Percentiles rank a stretch among this genome's conserved stretches.
phyloP scores from a whole-genome alignment of 192 early-diverging fungal species.

The Linnemannia zychae region DNA sequence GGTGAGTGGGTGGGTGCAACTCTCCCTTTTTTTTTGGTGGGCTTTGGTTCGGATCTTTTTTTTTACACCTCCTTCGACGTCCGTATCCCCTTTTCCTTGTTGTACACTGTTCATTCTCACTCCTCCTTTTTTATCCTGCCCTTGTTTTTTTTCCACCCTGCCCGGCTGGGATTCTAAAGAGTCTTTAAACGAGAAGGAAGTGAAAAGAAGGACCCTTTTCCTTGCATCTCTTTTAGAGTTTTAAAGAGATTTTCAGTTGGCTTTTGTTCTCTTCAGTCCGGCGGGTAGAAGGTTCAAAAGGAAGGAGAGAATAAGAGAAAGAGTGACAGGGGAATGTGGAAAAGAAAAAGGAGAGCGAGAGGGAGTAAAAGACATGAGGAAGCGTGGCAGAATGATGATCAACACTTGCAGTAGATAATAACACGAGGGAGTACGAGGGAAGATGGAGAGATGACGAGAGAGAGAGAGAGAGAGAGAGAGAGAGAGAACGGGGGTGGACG shows the following conservation, averaged over 20 bases:
- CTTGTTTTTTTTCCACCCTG: neutral
- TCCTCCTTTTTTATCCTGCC: neutral
- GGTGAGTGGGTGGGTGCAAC: constrained; percentile 2
- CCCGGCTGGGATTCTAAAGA: neutral
- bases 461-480: neutral
- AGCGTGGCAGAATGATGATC: neutral
- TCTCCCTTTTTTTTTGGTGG: neutral
- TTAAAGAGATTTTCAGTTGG: constrained; percentile 1
- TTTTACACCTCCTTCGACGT: neutral
- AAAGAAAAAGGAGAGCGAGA: neutral
- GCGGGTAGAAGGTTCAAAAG: neutral
- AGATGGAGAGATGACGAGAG: too few species aligned
- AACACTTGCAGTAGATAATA: too few species aligned
- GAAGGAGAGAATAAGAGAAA: neutral
- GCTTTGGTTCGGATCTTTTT: constrained; percentile 4
- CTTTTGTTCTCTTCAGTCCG: neutral
- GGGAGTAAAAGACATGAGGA: neutral
- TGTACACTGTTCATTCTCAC: neutral
- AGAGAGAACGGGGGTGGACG: too few species aligned
- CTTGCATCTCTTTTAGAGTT: neutral
- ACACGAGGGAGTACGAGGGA: neutral
- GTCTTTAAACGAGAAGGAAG: neutral
- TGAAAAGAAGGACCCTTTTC: constrained; percentile 1
- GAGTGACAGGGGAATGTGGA: neutral
- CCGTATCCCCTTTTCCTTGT: neutral